Conservation (phyloP, 2,329 filamentous ascomycete species). For the Didymella pinodella region DNA sequence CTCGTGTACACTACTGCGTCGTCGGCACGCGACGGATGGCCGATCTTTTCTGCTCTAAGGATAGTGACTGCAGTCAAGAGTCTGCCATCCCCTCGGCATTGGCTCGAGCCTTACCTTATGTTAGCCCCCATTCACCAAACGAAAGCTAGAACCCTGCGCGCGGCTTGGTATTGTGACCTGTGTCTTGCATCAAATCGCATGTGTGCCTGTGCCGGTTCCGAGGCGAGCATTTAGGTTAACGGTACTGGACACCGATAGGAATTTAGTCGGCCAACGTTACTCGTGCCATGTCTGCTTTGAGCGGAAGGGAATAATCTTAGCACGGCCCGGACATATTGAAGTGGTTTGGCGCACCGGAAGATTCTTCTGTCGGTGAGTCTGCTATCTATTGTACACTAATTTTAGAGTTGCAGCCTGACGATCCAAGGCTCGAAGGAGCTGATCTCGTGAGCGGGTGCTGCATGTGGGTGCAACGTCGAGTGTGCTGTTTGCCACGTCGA, state of each 20-base stretch:
- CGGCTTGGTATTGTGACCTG: constrained; percentile 5
- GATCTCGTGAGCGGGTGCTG: constrained; percentile 12
- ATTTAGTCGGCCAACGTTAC: constrained; percentile 3
- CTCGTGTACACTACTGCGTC: constrained; percentile 2
- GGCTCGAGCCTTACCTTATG: constrained; percentile 21
- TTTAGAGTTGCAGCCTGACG: constrained; percentile 9
- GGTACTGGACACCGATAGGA: constrained; percentile 11
- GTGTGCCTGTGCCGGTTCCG: constrained; percentile 15
- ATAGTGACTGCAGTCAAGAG: constrained; percentile 10
- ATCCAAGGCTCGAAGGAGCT: constrained; percentile 8
- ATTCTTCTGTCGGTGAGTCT: constrained; percentile 10
- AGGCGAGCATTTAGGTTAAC: constrained; percentile 9
- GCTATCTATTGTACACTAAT: constrained; percentile 9
- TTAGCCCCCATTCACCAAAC: constrained; percentile 13
- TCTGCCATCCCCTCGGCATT: constrained; percentile 7
- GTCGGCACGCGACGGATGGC: constrained; percentile 15
- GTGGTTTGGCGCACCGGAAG: constrained; percentile 5
- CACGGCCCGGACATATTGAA: constrained; percentile 7
- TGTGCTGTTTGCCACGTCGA: constrained; percentile 13
- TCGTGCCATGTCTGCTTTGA: constrained; percentile 11
- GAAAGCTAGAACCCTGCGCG: constrained; percentile 11
- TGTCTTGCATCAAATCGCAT: constrained; percentile 3
- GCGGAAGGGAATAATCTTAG: constrained; percentile 7
- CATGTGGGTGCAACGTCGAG: constrained; percentile 12
- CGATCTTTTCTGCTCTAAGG: constrained; percentile 15